A percentile compares a stretch with the other conserved stretches of the same genome.
Evolutionary conservation across 257 asterid species (phyloP).

Genomic region (Solanum rostratum): DNA sequence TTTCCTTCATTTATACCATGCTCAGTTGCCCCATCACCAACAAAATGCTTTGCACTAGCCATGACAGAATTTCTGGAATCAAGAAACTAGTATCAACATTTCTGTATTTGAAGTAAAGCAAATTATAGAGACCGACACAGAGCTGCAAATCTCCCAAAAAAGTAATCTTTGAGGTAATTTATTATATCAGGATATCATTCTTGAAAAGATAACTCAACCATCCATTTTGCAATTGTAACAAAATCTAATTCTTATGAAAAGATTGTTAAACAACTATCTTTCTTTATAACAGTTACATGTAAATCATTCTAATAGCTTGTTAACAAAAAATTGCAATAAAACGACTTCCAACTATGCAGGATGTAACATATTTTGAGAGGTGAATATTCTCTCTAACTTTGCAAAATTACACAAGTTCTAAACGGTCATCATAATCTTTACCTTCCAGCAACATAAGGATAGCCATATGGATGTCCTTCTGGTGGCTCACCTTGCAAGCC

Average conservation of each 20-base stretch:
- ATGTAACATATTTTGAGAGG: neutral
- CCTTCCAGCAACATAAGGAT: conserved; percentile 95
- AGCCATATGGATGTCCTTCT: conserved; percentile 72
- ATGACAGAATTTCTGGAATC: conserved; percentile 60
- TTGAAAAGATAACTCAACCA: too few species aligned
- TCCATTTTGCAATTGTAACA: too few species aligned
- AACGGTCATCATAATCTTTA: neutral
- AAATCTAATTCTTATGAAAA: too few species aligned
- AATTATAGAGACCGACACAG: neutral
- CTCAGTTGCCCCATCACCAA: conserved; percentile 84
- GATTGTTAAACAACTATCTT: too few species aligned
- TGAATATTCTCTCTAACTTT: neutral
- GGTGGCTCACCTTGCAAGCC: conserved; percentile 98
- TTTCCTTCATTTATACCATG: conserved; percentile 75
- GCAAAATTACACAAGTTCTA: neutral
- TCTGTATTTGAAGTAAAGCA: neutral
- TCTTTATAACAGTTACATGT: neutral
- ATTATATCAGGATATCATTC: neutral
- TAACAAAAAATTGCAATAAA: neutral
- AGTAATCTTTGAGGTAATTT: neutral
- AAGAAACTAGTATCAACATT: conserved; percentile 2
- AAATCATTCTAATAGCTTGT: neutral
- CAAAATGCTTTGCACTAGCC: conserved; percentile 89
- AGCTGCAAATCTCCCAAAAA: neutral
- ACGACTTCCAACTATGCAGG: neutral